Evolutionary conservation across 176 grass and related monocot genomes (phyloP).

Genomic region (Cenchrus fungigraminus): DNA sequence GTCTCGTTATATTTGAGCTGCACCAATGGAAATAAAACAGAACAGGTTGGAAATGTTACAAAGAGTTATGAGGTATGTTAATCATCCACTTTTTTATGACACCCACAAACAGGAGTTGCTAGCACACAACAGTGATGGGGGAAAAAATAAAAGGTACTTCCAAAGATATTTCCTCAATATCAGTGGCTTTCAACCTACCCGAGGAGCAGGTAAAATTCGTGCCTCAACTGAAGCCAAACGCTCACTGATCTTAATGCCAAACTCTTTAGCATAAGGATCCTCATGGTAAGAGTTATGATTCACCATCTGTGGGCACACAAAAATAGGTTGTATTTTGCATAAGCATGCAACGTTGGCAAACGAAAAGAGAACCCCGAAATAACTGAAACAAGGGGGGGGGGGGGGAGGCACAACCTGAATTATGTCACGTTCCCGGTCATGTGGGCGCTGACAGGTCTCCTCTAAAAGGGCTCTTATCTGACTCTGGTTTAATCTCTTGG

Average conservation of each 20-base stretch:
- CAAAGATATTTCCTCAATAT: constrained; percentile 27
- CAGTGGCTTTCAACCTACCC: constrained; percentile 55
- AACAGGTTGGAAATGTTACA: constrained; percentile 2
- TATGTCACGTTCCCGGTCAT: constrained; percentile 80
- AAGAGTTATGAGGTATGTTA: background rate
- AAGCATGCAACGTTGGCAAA: constrained; percentile 29
- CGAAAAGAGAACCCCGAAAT: background rate
- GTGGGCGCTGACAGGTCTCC: constrained; percentile 85
- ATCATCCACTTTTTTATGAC: background rate
- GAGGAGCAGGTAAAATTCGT: constrained; percentile 88
- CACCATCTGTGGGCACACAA: constrained; percentile 60
- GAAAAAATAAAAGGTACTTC: background rate
- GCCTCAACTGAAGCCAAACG: constrained; percentile 83
- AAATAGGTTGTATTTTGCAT: constrained; percentile 8
- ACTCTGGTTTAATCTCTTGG: constrained; percentile 82
- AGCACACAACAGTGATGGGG: background rate
- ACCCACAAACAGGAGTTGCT: background rate
- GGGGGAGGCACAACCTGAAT: constrained; percentile 53
- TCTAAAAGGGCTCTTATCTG: constrained; percentile 89
- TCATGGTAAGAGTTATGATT: constrained; percentile 83
- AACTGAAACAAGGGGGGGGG: background rate
- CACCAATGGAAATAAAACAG: constrained; percentile 23
- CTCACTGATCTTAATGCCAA: constrained; percentile 92
- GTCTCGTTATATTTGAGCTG: constrained; percentile 95
- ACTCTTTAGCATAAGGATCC: constrained; percentile 93